phyloP scores from a whole-genome alignment of 1,139 yeast species.

The Magnusiomyces ingens region DNA sequence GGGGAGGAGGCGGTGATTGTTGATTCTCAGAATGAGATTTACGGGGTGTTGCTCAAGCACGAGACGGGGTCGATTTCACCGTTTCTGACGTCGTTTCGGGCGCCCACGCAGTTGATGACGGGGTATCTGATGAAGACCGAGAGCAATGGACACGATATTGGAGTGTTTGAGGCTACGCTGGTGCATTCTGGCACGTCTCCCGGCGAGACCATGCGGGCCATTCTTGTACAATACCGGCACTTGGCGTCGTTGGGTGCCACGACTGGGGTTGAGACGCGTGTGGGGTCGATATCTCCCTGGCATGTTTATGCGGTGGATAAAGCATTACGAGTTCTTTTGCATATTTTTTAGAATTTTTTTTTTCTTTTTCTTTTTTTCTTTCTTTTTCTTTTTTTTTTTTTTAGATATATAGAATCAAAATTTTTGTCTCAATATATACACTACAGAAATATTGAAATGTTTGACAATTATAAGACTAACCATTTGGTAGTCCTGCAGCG shows the following conservation, averaged over 20 bases:
- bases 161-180: not conserved
- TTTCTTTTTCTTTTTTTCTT: no score
- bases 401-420: no score
- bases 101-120: conserved; percentile 29
- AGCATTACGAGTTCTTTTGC: conserved; percentile 31
- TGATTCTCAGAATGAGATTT: conserved; percentile 42
- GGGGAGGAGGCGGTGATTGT: conserved; percentile 25
- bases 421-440: no score
- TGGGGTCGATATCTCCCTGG: conserved; percentile 60
- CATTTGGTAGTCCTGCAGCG: no score
- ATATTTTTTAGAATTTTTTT: conserved; percentile 16
- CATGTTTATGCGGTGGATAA: conserved; percentile 73
- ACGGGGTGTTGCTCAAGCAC: conserved; percentile 50
- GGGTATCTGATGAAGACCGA: conserved; percentile 56
- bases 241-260: conserved; percentile 47
- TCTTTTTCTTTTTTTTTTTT: no score
- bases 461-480: no score
- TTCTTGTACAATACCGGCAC: conserved; percentile 62
- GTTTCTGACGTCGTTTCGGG: conserved; percentile 13
- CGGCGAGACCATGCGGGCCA: conserved; percentile 46
- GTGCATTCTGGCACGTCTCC: not conserved
- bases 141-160: conserved; percentile 5
- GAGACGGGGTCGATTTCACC: conserved; percentile 12
- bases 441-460: no score
- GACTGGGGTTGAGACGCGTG: conserved; percentile 37